These are phyloP conservation scores for Discostella stelligeroides DNA, from an alignment of 108 stramenopile genomes.

Conservation along the genomic window DNA sequence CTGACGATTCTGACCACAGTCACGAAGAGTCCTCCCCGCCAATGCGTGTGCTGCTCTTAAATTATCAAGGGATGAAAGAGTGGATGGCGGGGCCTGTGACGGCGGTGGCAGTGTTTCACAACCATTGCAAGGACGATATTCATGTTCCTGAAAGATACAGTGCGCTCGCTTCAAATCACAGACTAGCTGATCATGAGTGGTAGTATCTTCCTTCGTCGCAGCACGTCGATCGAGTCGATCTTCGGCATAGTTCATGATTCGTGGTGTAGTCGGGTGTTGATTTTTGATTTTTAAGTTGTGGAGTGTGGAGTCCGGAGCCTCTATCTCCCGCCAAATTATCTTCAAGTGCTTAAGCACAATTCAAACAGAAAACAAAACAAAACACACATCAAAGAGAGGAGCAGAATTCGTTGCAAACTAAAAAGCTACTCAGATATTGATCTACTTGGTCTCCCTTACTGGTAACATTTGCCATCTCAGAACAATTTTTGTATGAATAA, in stretches of 20 bases:
- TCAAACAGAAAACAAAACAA: too few species aligned
- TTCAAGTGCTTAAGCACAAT: too few species aligned
- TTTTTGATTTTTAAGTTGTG: too few species aligned
- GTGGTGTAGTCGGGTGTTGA: not conserved
- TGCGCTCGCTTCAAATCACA: conserved; percentile 34
- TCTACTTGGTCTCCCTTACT: too few species aligned
- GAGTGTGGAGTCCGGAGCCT: too few species aligned
- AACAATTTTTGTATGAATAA: too few species aligned
- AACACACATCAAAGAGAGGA: too few species aligned
- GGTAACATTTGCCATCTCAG: too few species aligned
- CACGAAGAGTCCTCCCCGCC: conserved; percentile 56
- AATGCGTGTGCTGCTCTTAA: conserved; percentile 46
- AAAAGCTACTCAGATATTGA: too few species aligned
- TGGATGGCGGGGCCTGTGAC: not conserved
- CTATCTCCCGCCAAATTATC: too few species aligned
- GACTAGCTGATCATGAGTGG: conserved; percentile 5
- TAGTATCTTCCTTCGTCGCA: conserved; percentile 8
- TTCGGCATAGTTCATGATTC: conserved; percentile 68
- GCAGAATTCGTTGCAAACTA: too few species aligned
- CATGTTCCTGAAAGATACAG: not conserved
- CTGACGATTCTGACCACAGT: conserved; percentile 50
- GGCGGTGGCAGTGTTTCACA: not conserved
- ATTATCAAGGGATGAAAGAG: not conserved
- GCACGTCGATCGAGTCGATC: conserved; percentile 64
- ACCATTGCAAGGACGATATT: not conserved